Conservation (phyloP, 352 stramenopile species). For the Phytopythium delawarense region DNA sequence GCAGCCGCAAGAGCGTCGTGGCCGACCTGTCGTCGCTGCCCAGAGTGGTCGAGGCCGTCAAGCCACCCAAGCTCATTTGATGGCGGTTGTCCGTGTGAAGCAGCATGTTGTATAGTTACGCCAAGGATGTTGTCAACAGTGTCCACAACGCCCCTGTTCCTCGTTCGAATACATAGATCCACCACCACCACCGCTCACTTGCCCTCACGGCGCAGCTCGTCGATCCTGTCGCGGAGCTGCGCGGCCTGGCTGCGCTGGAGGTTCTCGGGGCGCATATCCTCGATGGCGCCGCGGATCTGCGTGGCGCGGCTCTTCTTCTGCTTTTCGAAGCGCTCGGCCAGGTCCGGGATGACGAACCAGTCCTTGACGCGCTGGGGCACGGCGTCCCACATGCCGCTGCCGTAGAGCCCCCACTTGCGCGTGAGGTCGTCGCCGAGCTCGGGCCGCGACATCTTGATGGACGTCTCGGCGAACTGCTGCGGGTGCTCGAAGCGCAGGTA, state of each 20-base stretch:
- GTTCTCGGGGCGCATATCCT: slow-evolving; percentile 58
- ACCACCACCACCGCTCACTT: slow-evolving; percentile 20
- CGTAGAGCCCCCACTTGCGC: slow-evolving; percentile 80
- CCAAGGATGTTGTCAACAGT: too few relatives aligned
- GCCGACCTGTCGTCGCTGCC: slow-evolving; percentile 9
- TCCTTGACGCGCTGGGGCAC: slow-evolving; percentile 67
- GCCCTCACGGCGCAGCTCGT: slow-evolving; percentile 72
- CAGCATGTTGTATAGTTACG: not conserved
- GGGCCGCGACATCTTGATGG: slow-evolving; percentile 70
- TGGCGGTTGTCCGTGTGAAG: not conserved
- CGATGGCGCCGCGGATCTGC: slow-evolving; percentile 71
- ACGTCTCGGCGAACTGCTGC: slow-evolving; percentile 78
- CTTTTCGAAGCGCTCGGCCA: slow-evolving; percentile 61
- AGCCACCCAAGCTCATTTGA: slow-evolving; percentile 5
- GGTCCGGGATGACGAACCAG: slow-evolving; percentile 55
- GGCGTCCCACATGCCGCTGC: slow-evolving; percentile 67
- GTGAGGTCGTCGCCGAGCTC: slow-evolving; percentile 69
- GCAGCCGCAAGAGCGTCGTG: slow-evolving; percentile 16
- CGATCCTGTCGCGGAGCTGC: slow-evolving; percentile 71
- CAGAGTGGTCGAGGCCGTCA: slow-evolving; percentile 6
- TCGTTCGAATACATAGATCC: slow-evolving; percentile 1
- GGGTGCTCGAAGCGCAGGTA: slow-evolving; percentile 84
- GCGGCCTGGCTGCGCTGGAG: slow-evolving; percentile 65
- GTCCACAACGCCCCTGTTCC: not conserved
- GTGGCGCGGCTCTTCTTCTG: slow-evolving; percentile 67